A percentile compares a stretch with the other conserved stretches of the same genome.
phyloP scores from a whole-genome alignment of 2,329 filamentous ascomycete species.

The Trichoderma sp. region DNA sequence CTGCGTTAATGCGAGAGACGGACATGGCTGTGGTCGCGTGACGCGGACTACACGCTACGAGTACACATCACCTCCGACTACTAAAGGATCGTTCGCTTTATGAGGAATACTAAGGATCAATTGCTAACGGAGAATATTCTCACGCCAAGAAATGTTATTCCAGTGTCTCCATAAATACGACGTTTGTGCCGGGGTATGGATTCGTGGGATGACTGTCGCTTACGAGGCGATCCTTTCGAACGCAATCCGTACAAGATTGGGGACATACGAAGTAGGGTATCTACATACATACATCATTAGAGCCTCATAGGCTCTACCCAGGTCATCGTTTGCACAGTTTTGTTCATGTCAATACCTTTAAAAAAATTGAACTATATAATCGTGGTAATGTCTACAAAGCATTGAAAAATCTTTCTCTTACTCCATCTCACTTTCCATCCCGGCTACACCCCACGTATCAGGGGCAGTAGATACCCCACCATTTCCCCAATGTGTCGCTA shows the following conservation, averaged over 20 bases:
- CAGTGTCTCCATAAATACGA: background rate
- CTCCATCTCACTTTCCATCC: background rate
- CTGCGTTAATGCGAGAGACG: constrained; percentile 33
- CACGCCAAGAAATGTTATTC: background rate
- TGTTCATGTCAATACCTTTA: background rate
- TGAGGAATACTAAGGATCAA: background rate
- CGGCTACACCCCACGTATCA: background rate
- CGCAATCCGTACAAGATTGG: background rate
- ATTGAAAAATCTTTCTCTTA: background rate
- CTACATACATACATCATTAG: background rate
- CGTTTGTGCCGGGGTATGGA: background rate
- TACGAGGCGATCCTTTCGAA: background rate
- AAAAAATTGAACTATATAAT: background rate
- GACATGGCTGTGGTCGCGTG: constrained; percentile 26
- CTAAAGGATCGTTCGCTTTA: background rate
- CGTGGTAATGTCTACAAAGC: background rate
- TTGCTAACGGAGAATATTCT: background rate
- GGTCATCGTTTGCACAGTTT: background rate
- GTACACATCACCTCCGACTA: background rate
- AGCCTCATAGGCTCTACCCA: background rate
- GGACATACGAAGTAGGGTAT: background rate
- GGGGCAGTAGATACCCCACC: background rate
- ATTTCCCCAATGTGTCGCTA: background rate
- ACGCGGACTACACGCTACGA: background rate
- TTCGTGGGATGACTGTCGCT: background rate